phyloP scores from a whole-genome alignment of 768 basidiomycete species.

The Boletus patriciae region DNA sequence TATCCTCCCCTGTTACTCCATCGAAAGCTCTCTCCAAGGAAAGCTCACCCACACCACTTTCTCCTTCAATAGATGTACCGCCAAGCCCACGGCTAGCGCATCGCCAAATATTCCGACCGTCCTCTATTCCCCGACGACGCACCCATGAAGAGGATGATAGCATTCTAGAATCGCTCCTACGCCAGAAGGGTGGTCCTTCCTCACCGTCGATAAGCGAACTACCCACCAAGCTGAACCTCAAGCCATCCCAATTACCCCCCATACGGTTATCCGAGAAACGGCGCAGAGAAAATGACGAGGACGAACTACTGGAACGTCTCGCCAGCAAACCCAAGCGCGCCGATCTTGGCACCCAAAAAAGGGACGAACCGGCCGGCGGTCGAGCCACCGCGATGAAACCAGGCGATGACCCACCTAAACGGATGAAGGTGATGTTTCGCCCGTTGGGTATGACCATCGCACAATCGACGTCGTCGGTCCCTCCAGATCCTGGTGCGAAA shows the following conservation, averaged over 20 bases:
- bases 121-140: constrained; percentile 48
- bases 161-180: constrained; percentile 55
- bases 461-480: constrained; percentile 40
- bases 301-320: constrained; percentile 63
- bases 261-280: constrained; percentile 69
- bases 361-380: constrained; percentile 24
- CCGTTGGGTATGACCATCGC: constrained; percentile 27
- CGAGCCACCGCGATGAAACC: constrained; percentile 30
- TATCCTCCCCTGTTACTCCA: constrained; percentile 8
- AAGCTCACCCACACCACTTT: constrained; percentile 27
- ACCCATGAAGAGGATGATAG: constrained; percentile 52
- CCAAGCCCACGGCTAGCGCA: constrained; percentile 41
- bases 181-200: constrained; percentile 35
- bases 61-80: constrained; percentile 36
- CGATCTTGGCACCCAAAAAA: constrained; percentile 50
- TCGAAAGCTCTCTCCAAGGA: constrained; percentile 17
- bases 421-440: constrained; percentile 74
- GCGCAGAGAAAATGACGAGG: constrained; percentile 66
- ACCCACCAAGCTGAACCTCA: constrained; percentile 31
- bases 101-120: constrained; percentile 38
- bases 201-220: constrained; percentile 37
- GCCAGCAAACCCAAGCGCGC: constrained; percentile 56
- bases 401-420: constrained; percentile 53
- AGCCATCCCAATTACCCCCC: constrained; percentile 37
- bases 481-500: constrained; percentile 67